Conservation (phyloP, 768 basidiomycete species). For the Phylloporus sp. region DNA sequence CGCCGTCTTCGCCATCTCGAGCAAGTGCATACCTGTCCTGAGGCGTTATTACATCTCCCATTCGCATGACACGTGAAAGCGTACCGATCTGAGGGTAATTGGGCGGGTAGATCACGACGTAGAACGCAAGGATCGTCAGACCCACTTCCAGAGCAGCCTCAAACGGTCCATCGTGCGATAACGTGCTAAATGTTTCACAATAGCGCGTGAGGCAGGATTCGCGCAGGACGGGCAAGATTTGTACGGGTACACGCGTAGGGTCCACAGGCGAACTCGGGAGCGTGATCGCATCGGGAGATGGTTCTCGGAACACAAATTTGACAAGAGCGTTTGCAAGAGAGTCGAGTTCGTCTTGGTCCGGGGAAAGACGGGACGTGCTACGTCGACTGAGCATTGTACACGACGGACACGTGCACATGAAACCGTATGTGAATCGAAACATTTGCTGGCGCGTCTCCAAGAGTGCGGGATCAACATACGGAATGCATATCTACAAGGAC, state of each 20-base stretch:
- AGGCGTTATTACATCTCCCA: neutral
- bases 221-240: slow-evolving; percentile 44
- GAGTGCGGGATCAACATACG: slow-evolving; percentile 78
- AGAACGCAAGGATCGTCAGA: slow-evolving; percentile 57
- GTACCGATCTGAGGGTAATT: slow-evolving; percentile 83
- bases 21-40: slow-evolving; percentile 60
- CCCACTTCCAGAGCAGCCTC: slow-evolving; percentile 51
- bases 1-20: slow-evolving; percentile 72
- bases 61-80: slow-evolving; percentile 10
- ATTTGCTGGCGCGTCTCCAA: slow-evolving; percentile 56
- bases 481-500: slow-evolving; percentile 59
- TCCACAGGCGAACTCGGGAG: slow-evolving; percentile 29
- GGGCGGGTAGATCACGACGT: slow-evolving; percentile 64
- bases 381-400: slow-evolving; percentile 45
- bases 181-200: slow-evolving; percentile 60
- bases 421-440: slow-evolving; percentile 62
- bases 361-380: slow-evolving; percentile 38
- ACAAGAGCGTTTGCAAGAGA: slow-evolving; percentile 34
- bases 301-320: slow-evolving; percentile 35
- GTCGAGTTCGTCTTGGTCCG: slow-evolving; percentile 15
- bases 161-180: slow-evolving; percentile 67
- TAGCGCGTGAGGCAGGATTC: slow-evolving; percentile 56
- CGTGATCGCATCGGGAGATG: slow-evolving; percentile 13
- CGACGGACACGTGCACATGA: slow-evolving; percentile 58
- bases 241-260: slow-evolving; percentile 33